These are phyloP conservation scores for Achlya hypogyna DNA, from an alignment of 352 stramenopile genomes.

Conservation along the genomic window DNA sequence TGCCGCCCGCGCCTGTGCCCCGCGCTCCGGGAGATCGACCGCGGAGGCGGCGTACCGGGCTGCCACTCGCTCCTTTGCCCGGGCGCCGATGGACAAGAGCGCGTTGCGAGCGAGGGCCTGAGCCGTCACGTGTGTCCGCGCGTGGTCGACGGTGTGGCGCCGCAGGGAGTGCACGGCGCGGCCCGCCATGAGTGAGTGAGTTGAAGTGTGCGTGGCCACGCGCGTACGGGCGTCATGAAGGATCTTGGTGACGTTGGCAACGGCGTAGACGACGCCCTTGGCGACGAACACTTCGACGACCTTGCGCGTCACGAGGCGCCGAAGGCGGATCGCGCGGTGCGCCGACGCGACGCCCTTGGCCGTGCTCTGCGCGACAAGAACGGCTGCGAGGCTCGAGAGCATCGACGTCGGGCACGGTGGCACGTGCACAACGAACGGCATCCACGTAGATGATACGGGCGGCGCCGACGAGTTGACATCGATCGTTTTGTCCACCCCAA, in stretches of 20 bases:
- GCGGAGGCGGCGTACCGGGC: too few species aligned
- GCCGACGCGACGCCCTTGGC: not conserved
- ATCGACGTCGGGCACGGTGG: not conserved
- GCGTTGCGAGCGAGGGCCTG: not conserved
- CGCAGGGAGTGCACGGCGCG: not conserved
- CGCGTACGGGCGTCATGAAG: not conserved
- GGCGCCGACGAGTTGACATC: not conserved
- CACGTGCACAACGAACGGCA: not conserved
- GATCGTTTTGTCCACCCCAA: slow-evolving; percentile 16
- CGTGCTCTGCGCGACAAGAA: slow-evolving; percentile 1
- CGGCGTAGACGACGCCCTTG: slow-evolving; percentile 3
- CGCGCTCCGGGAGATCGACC: not conserved
- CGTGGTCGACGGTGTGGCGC: not conserved
- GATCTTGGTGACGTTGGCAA: not conserved
- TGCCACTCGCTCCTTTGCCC: not conserved
- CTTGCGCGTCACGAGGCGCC: not conserved
- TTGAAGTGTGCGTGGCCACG: not conserved
- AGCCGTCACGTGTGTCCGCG: not conserved
- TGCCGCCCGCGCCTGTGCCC: not conserved
- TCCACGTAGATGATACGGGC: slow-evolving; percentile 1
- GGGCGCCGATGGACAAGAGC: not conserved
- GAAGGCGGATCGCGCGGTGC: not conserved
- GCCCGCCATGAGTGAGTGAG: not conserved
- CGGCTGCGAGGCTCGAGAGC: not conserved
- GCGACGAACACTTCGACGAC: not conserved